Evolutionary conservation across 768 basidiomycete genomes (phyloP), one percentile per base, ranked within the genome.

Genomic region (Auricularia sp.): DNA sequence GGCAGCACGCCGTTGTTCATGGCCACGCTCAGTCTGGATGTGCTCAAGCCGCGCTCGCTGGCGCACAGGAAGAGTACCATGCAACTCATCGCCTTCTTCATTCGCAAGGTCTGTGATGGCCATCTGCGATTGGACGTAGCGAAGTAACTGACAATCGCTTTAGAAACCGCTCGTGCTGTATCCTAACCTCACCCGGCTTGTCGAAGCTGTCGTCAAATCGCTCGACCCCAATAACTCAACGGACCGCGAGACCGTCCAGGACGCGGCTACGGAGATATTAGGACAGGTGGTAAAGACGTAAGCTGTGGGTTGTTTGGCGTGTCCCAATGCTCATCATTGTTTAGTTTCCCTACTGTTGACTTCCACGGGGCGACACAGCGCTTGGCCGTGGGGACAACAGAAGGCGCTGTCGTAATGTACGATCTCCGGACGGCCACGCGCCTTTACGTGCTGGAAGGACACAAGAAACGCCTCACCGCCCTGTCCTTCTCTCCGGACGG

Each of bases 191-290:
- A 89, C 95, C 0, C 83, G 87, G 51, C 77, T 98, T 56, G 88
- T 93, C 74, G 97, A 98, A 72, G 93, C 95, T 1, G 93, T 98
- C 0, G 94, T 98, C 18, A 95, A 94, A 72, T 97, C 93, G 0
- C 79, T 99, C 64, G 96, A 99, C 75, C 97, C 97, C 16, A 95
- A 91, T 72, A 86, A 80, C 53, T 91, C 79, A 0, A 74, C 82
- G 3, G 83, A 84, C 71, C 83, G 87, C 59, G 94, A 98, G 33
- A 90, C 92, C 1, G 88, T 98, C 1, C 76, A 92, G 29, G 91
- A 95, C 66, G 85, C 93, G 0, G 96, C 93, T 0, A 98, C 96
- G 0, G 93, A 97, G 69, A 97, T 98, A 36, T 79, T 99, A 33
- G 90, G 91, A 35, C 88, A 93, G 70, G 88, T 98, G n/a, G 97